These are phyloP conservation scores for Pistacia atlantica DNA, from an alignment of 345 rosid species.

Conservation along the genomic window DNA sequence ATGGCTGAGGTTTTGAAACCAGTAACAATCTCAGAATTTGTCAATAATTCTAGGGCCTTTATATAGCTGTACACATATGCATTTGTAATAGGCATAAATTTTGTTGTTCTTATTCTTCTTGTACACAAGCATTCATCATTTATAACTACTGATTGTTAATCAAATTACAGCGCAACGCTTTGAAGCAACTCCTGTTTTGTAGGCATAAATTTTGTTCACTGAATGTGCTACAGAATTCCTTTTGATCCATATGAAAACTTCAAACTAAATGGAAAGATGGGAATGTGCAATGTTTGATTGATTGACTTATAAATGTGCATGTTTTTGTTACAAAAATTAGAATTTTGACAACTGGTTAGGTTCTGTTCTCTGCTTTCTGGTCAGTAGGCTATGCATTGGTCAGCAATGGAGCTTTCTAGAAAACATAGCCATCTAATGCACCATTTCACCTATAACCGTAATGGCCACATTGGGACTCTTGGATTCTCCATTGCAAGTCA, in stretches of 20 bases:
- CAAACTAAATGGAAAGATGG: too few relatives aligned
- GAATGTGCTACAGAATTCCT: too few relatives aligned
- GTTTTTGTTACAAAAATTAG: too few relatives aligned
- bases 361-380: too few relatives aligned
- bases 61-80: not conserved
- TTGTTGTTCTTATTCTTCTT: conserved; percentile 23
- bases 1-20: conserved; percentile 15
- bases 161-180: not conserved
- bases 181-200: not conserved
- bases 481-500: not conserved
- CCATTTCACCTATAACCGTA: not conserved
- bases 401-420: not conserved
- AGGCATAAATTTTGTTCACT: too few relatives aligned
- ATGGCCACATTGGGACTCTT: not conserved
- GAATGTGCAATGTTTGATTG: too few relatives aligned
- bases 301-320: too few relatives aligned
- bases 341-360: too few relatives aligned
- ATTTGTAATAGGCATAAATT: not conserved
- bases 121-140: conserved; percentile 17
- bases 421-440: not conserved
- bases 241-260: too few relatives aligned
- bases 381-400: too few relatives aligned
- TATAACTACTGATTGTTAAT: not conserved
- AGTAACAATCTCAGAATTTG: conserved; percentile 11
- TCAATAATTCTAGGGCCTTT: conserved; percentile 22